Conservation (phyloP, 345 rosid genomes). For the Populus tremula region DNA sequence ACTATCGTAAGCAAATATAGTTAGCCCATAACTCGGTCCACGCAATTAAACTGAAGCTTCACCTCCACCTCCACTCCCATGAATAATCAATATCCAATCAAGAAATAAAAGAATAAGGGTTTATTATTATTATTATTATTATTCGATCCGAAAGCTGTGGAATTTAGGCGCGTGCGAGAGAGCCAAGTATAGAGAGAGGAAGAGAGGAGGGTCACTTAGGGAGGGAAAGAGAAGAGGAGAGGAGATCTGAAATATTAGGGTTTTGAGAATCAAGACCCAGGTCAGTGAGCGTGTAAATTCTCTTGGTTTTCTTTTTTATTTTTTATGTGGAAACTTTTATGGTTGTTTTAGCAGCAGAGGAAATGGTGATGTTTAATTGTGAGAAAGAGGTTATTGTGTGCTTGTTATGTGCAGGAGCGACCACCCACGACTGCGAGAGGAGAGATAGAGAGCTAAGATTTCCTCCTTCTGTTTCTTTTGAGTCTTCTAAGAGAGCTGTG, state of each 20-base stretch:
- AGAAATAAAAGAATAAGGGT: too few relatives aligned
- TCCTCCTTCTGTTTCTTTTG: not conserved
- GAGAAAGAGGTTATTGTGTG: constrained; percentile 66
- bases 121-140: not conserved
- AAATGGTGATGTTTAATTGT: constrained; percentile 50
- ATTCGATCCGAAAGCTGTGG: not conserved
- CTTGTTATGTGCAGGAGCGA: constrained; percentile 68
- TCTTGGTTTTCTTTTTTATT: not conserved
- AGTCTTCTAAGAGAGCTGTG: constrained; percentile 16
- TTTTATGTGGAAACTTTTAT: too few relatives aligned
- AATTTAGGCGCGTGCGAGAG: not conserved
- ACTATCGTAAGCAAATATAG: too few relatives aligned
- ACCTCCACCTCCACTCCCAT: too few relatives aligned
- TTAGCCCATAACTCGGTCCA: not conserved
- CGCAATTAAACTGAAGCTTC: not conserved
- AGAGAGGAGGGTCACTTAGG: not conserved
- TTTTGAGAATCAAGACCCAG: constrained; percentile 13
- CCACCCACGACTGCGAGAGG: constrained; percentile 53
- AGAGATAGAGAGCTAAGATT: constrained; percentile 38
- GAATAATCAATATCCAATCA: too few relatives aligned
- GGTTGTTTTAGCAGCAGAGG: constrained; percentile 3
- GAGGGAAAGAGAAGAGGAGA: constrained; percentile 6
- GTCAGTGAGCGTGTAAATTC: constrained; percentile 18
- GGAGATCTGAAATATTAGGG: constrained; percentile 15
- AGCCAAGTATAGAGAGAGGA: constrained; percentile 4